A percentile compares a stretch with the other conserved stretches of the same genome.
Conservation (phyloP, 495 filamentous ascomycete genomes). For the Podospora bellae-mahoneyi region DNA sequence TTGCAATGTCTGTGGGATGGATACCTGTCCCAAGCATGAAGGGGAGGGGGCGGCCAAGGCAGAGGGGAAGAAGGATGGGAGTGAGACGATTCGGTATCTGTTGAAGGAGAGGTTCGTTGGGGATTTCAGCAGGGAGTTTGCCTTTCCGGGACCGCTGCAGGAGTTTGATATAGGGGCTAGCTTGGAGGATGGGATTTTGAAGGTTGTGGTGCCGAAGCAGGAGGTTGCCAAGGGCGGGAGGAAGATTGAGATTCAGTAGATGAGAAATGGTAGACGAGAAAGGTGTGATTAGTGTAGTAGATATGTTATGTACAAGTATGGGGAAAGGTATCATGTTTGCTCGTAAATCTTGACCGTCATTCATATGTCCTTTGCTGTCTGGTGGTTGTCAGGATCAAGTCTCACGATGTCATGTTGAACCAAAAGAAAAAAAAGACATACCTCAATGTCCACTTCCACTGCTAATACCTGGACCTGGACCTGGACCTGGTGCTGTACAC, state of each 20-base stretch:
- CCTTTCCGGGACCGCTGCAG: conserved; percentile 25
- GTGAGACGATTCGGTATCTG: neutral
- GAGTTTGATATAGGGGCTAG: conserved; percentile 29
- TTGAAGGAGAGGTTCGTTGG: conserved; percentile 16
- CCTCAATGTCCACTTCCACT: neutral
- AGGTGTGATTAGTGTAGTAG: neutral
- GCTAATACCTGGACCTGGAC: conserved; percentile 9
- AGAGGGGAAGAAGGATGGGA: neutral
- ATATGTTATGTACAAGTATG: neutral
- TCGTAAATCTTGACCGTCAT: no score
- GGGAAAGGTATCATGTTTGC: no score
- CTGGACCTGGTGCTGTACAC: neutral
- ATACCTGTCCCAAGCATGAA: neutral
- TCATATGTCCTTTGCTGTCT: no score
- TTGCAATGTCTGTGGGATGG: neutral
- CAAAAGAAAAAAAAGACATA: no score
- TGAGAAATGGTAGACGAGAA: neutral
- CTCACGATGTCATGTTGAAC: no score
- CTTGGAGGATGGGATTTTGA: conserved; percentile 25
- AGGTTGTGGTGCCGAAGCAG: conserved; percentile 26
- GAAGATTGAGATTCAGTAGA: conserved; percentile 21
- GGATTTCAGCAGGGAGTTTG: conserved; percentile 28
- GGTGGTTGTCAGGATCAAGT: no score
- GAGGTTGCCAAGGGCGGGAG: conserved; percentile 10
- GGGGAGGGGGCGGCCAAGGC: neutral